Evolutionary conservation across 768 basidiomycete genomes (phyloP).

Genomic region (Kwoniella pini): DNA sequence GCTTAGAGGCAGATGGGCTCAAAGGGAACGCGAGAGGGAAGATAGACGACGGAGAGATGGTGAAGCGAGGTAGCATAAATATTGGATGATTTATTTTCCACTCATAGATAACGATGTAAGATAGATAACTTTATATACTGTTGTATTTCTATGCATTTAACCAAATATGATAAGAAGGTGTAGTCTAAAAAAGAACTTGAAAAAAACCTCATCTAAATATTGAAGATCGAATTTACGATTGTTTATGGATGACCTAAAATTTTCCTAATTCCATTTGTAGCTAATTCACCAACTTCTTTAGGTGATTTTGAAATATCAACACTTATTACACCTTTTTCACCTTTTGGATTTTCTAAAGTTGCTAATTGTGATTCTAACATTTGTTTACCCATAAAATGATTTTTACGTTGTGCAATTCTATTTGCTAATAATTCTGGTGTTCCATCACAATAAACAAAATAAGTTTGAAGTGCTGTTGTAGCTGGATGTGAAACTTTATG

Average conservation of each 20-base stretch:
- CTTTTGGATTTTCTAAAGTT: constrained; percentile 48
- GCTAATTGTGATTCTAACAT: constrained; percentile 52
- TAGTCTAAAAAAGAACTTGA: too few species aligned
- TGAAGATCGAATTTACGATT: too few species aligned
- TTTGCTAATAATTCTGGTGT: constrained; percentile 42
- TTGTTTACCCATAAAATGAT: constrained; percentile 51
- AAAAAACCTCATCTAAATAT: too few species aligned
- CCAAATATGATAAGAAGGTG: too few species aligned
- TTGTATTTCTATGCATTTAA: too few species aligned
- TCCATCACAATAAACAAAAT: constrained; percentile 68
- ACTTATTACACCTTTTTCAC: constrained; percentile 42
- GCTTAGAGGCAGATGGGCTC: constrained; percentile 74
- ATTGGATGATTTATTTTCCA: too few species aligned
- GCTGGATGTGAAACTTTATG: constrained; percentile 50
- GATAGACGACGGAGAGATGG: constrained; percentile 55
- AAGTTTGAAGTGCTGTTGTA: constrained; percentile 61
- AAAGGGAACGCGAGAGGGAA: constrained; percentile 64
- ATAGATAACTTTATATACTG: too few species aligned
- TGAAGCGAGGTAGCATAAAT: not conserved
- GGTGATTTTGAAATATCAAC: constrained; percentile 43
- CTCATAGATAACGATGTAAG: too few species aligned
- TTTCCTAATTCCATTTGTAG: constrained; percentile 35
- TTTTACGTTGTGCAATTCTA: constrained; percentile 50
- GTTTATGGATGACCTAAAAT: constrained; percentile 17
- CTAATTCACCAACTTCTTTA: constrained; percentile 41